Evolutionary conservation across 441 rosid species (phyloP), one percentile per base, ranked within the genome.

Genomic region (Brassica hybrid): DNA sequence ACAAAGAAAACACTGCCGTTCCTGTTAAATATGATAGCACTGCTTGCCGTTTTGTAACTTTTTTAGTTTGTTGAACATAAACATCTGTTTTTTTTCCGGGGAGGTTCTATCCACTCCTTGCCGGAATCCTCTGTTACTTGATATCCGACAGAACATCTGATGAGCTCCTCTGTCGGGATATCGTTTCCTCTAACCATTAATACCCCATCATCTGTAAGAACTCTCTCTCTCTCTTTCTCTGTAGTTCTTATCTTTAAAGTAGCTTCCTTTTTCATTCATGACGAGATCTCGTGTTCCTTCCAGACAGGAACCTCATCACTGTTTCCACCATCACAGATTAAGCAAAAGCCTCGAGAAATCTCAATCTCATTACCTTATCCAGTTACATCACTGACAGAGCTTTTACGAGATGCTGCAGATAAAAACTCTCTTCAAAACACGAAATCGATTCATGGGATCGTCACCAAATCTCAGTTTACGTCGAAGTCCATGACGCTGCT

Each of bases 371-470:
- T 63, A 4, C 14, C 34, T 70, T 38, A 71, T 41, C 30, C 76
- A 9, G 66, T 38, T 6, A 38, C 78, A 52, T 65, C 81, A 10
- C 27, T 81, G 36, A 72, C 80, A 23, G 81, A 84, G 73, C 75
- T 80, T 71, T 48, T 81, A 52, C 81, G 74, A 69, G 75, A 72
- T 7, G 74, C 76, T 74, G 74, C 76, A 54, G 80, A 77, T 48
- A 43, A 72, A 71, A 61, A 38, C 38, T 79, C 58, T 36, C 10
- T 79, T 14, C 67, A 50, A 59, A 83, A 65, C 50, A 34, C 82
- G 38, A 81, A 76, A 79, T 45, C 78, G 11, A 64, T 82, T 27
- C 88, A 83, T 45, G 83, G 84, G 2, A 17, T 78, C 27, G 19
- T 84, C 13, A 30, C 74, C 2, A 85, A 77, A 74, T 72, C 74